Conservation (phyloP, 2,329 filamentous ascomycete species). For the Trichoderma brevicompactum region DNA sequence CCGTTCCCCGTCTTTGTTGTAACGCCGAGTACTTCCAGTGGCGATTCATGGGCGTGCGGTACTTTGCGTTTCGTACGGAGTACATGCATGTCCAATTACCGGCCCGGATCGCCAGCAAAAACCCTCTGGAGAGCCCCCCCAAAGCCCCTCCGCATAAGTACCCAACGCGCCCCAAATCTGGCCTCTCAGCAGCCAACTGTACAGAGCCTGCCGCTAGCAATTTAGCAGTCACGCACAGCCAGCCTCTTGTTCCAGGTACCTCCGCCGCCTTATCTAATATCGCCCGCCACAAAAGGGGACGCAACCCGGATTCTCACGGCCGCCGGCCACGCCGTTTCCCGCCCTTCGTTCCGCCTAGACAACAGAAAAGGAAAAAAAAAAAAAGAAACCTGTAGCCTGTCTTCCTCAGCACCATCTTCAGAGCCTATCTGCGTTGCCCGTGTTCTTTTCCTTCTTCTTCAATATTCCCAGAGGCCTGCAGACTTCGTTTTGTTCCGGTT, state of each 20-base stretch:
- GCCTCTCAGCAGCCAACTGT: constrained; percentile 11
- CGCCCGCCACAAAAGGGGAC: constrained; percentile 30
- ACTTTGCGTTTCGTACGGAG: too few relatives aligned
- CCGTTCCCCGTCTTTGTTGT: not conserved
- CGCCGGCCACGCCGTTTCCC: constrained; percentile 29
- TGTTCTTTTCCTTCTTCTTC: not conserved
- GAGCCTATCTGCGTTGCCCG: not conserved
- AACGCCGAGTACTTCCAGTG: not conserved
- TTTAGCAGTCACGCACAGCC: not conserved
- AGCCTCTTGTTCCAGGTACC: constrained; percentile 7
- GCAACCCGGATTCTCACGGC: constrained; percentile 28
- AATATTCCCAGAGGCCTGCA: not conserved
- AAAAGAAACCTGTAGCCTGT: not conserved
- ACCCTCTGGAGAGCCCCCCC: not conserved
- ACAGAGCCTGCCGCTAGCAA: constrained; percentile 4
- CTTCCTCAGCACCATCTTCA: not conserved
- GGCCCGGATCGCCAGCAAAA: not conserved
- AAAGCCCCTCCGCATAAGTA: not conserved
- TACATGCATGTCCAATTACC: not conserved
- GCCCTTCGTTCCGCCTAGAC: constrained; percentile 24
- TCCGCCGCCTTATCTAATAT: constrained; percentile 21
- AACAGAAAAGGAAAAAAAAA: constrained; percentile 2
- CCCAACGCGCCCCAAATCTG: not conserved
- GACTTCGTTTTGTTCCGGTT: not conserved
- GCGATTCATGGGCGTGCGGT: not conserved